Base-by-base conservation (phyloP, 768 basidiomycete genomes). In the Holtermannia corniformis region DNA sequence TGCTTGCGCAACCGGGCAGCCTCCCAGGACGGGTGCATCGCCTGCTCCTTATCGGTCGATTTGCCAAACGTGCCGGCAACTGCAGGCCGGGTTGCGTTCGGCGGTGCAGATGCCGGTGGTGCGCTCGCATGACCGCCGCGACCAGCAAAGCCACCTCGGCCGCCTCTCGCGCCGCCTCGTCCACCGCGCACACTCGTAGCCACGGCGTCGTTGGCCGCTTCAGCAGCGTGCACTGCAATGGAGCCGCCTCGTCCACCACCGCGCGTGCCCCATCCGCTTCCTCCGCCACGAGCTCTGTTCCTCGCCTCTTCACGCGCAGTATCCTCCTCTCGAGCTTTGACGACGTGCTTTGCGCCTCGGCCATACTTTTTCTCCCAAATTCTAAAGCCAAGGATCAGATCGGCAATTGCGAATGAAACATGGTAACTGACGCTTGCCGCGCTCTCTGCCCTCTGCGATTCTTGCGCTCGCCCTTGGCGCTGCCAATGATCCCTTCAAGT, bases 351-450 rank as follows among this genome's bases (percentile, higher is more conserved):
- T 21, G 93, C 92, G 56, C 83, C 81, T 55, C 77, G 80, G 45
- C 93, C 93, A 62, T 82, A 97, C 72, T 91, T 96, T 75, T 90
- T 92, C 74, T 96, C 93, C 92, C 93, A 96, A 60, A 97, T 95
- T 1, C 92, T 96, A 63, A 41, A 32, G 11, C 47, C 49, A 26
- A 62, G 54, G 52, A 47, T 27, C 54, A 41, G 37, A 14, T 46
- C 27, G 41, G 21, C 42, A 52, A 49, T 40, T 28, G 32, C 41
- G n/a, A 11, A 49, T 23, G 40, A 47, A 47, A 20, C 21, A 44
- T 20, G 5, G 3, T 10, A 11, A 84, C 92, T 79, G 71, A 95
- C 95, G 86, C 87, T 75, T 85, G 78, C 55, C 95, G 78, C n/a
- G 93, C 93, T 46, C 91, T 75, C 71, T 99, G 95, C 25, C 93